phyloP scores from a whole-genome alignment of 495 filamentous ascomycete genomes.

The Cercophora newfieldiana region DNA sequence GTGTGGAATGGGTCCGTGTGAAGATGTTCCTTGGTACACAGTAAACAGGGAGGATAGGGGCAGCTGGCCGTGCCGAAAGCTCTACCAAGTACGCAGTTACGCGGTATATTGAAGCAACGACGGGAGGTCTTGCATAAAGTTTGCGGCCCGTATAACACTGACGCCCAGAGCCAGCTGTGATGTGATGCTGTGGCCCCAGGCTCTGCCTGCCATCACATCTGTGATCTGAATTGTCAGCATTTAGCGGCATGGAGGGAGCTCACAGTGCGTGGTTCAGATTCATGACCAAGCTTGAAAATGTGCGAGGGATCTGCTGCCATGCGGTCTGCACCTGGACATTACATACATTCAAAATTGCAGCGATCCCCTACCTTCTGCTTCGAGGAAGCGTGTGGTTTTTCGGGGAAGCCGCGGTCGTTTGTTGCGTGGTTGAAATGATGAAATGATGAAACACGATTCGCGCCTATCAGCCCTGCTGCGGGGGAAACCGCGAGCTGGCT shows the following conservation, averaged over 20 bases:
- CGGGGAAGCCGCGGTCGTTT: too few relatives aligned
- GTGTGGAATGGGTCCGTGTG: slow-evolving; percentile 1
- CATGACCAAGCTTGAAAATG: not conserved
- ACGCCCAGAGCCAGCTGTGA: not conserved
- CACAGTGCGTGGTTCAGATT: not conserved
- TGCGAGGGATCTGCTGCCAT: not conserved
- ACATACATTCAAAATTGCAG: too few relatives aligned
- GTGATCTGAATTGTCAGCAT: not conserved
- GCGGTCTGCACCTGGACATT: not conserved
- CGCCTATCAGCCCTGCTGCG: too few relatives aligned
- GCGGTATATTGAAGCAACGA: not conserved
- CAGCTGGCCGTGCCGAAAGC: not conserved
- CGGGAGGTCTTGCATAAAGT: not conserved
- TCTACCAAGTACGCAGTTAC: not conserved
- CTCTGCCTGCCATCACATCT: not conserved
- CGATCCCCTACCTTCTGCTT: too few relatives aligned
- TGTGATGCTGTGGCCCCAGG: too few relatives aligned
- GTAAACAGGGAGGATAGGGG: too few relatives aligned
- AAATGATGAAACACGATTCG: too few relatives aligned
- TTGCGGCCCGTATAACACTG: not conserved
- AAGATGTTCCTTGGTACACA: not conserved
- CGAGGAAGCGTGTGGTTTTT: too few relatives aligned
- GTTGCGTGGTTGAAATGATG: too few relatives aligned
- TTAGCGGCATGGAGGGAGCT: not conserved
- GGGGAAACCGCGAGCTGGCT: too few relatives aligned